Base-by-base conservation (phyloP, 2,329 filamentous ascomycete genomes). In the Leptographium radiaticola region DNA sequence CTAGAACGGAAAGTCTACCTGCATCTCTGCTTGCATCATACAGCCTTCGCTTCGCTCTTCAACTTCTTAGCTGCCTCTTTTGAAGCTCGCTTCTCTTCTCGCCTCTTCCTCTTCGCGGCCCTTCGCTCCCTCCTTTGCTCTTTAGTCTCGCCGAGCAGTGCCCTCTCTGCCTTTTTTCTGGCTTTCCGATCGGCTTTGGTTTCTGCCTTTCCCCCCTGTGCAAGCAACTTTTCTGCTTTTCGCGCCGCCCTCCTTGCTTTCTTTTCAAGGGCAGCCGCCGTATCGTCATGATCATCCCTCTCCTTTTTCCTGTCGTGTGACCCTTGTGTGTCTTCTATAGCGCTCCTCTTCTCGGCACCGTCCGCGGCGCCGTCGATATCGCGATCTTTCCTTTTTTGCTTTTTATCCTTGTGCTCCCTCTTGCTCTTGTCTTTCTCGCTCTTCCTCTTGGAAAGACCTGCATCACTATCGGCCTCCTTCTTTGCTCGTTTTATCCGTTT, bases 251-350 rank as follows among this genome's bases (percentile, higher is more conserved):
- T 60, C 51, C 59, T 58, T 12, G 58, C 58, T 44, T 60, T 63
- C 53, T 61, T 59, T 43, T 55, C 52, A 45, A 59, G 56, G 56
- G 63, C 70, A 58, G 12, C 43, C 43, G 12, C 30, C 12, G 43
- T 25, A 4, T 46, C 43, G 7, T n/a, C 43, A 7, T 16, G 7
- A 9, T 40, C 39, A 9, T 40, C 13, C 13, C 20, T 33, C 61
- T 69, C 72, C 56, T 63, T 68, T 53, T 60, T 67, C 56, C 59
- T 63, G 55, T 62, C 62, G 59, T 66, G 66, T 53, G 63, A 64
- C 51, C 12, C 42, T 5, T 25, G 6, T 30, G 42, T 13, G 13
- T 30, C 48, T 6, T 40, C 48, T 8, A 2, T 4, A 16, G 62
- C 66, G 18, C 59, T 63, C 56, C 63, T 45, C 36, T 56, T 55